phyloP scores from a whole-genome alignment of 2,329 filamentous ascomycete genomes.

The Tetracladium maxilliforme region DNA sequence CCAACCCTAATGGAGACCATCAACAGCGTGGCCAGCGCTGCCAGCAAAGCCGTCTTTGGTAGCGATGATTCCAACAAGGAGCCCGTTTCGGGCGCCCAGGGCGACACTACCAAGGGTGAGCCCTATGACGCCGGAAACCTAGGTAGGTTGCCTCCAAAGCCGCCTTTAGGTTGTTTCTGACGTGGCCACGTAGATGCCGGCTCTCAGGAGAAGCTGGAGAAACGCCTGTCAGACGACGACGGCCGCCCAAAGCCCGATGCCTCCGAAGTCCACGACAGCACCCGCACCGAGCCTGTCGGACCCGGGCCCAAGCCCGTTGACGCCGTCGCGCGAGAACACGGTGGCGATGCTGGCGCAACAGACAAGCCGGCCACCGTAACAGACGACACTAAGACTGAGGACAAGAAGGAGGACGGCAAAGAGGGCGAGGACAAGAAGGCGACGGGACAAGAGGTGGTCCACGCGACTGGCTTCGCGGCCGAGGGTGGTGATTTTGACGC shows the following conservation, averaged over 20 bases:
- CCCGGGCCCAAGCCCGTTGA: constrained; percentile 27
- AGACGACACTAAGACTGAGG: constrained; percentile 6
- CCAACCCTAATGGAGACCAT: constrained; percentile 60
- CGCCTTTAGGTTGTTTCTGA: too few species aligned
- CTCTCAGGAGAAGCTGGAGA: constrained; percentile 1
- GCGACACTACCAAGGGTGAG: constrained; percentile 51
- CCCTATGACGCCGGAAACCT: constrained; percentile 70
- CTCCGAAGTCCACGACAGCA: constrained; percentile 15
- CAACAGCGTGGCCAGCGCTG: constrained; percentile 33
- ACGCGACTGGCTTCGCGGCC: constrained; percentile 39
- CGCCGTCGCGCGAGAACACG: constrained; percentile 12
- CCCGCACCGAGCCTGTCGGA: constrained; percentile 19
- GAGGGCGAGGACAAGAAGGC: constrained; percentile 18
- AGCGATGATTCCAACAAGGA: constrained; percentile 33
- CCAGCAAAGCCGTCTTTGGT: constrained; percentile 27
- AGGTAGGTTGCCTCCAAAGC: constrained; percentile 21
- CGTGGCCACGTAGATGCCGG: too few species aligned
- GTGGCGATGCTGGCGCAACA: constrained; percentile 14
- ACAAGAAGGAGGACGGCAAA: constrained; percentile 8
- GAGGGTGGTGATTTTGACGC: constrained; percentile 58
- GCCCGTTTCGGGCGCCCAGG: constrained; percentile 56
- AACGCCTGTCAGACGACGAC: not conserved
- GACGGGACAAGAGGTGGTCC: constrained; percentile 41
- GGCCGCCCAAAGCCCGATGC: constrained; percentile 19
- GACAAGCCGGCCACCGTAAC: constrained; percentile 11